Evolutionary conservation across 495 filamentous ascomycete species (phyloP).

Genomic region (Parmelia sp.): DNA sequence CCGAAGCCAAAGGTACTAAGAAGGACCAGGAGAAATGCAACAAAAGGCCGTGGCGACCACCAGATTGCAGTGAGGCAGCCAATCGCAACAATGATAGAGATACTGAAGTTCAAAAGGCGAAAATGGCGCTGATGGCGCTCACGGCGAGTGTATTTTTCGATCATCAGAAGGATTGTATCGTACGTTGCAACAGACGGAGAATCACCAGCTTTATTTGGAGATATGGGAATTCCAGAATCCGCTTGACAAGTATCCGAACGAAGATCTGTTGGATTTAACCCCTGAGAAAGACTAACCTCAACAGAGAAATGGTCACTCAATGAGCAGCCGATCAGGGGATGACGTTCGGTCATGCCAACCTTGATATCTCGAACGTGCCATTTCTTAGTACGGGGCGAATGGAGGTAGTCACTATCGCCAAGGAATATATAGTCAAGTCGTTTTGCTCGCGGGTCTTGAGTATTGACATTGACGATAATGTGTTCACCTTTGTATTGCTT

Average conservation of each 20-base stretch:
- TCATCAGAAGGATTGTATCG: slow-evolving; percentile 64
- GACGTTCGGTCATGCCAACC: slow-evolving; percentile 76
- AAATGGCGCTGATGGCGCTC: slow-evolving; percentile 62
- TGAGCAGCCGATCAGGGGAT: slow-evolving; percentile 74
- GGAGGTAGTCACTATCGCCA: slow-evolving; percentile 39
- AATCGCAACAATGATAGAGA: slow-evolving; percentile 57
- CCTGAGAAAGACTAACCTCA: slow-evolving; percentile 50
- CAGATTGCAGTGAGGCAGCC: slow-evolving; percentile 75
- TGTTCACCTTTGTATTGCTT: slow-evolving; percentile 54
- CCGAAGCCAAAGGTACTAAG: slow-evolving; percentile 68
- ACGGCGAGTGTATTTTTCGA: slow-evolving; percentile 56
- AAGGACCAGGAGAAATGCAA: slow-evolving; percentile 74
- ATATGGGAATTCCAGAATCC: background rate
- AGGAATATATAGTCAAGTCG: slow-evolving; percentile 94
- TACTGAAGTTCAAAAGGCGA: slow-evolving; percentile 65
- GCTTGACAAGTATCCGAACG: slow-evolving; percentile 1
- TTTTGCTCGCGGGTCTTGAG: slow-evolving; percentile 65
- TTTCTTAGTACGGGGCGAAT: slow-evolving; percentile 22
- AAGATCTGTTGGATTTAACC: background rate
- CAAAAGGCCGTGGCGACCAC: slow-evolving; percentile 70
- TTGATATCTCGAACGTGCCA: slow-evolving; percentile 64
- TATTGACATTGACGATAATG: slow-evolving; percentile 49
- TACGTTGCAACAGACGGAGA: slow-evolving; percentile 52
- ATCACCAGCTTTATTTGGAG: background rate
- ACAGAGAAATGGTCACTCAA: slow-evolving; percentile 92